A percentile compares a stretch with the other conserved stretches of the same genome.
phyloP scores from a whole-genome alignment of 768 basidiomycete species.

The Naematelia aurantialba region DNA sequence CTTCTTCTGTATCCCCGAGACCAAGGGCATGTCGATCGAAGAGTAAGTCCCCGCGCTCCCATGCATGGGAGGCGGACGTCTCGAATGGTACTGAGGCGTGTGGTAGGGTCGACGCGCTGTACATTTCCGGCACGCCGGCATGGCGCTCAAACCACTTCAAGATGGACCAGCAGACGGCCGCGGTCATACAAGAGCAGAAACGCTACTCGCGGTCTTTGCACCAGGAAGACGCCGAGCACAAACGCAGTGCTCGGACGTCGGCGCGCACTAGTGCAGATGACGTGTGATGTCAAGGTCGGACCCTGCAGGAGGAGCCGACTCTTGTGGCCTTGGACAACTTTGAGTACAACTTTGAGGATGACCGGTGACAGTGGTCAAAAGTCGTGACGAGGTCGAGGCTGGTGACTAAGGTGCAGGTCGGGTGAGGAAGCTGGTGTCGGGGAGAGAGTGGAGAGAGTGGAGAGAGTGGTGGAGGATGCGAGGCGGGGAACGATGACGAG shows the following conservation, averaged over 20 bases:
- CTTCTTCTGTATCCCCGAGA: slow-evolving; percentile 50
- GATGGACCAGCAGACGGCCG: slow-evolving; percentile 22
- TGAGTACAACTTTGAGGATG: no score
- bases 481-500: neutral
- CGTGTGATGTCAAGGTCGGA: neutral
- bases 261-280: slow-evolving; percentile 25
- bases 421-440: neutral
- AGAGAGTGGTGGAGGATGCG: neutral
- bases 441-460: neutral
- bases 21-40: slow-evolving; percentile 47
- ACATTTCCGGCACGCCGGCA: slow-evolving; percentile 41
- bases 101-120: slow-evolving; percentile 46
- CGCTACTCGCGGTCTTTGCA: slow-evolving; percentile 32
- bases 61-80: no score
- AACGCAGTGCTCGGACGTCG: slow-evolving; percentile 22
- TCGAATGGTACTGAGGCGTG: no score
- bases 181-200: slow-evolving; percentile 34
- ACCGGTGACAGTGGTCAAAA: no score
- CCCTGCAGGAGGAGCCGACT: no score
- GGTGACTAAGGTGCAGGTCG: neutral
- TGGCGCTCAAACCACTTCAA: slow-evolving; percentile 39
- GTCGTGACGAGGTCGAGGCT: no score
- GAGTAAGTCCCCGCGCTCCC: slow-evolving; percentile 22
- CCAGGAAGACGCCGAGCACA: slow-evolving; percentile 18
- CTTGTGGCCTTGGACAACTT: no score